phyloP scores from a whole-genome alignment of 2,329 filamentous ascomycete genomes.

The Diaporthe citriasiana region DNA sequence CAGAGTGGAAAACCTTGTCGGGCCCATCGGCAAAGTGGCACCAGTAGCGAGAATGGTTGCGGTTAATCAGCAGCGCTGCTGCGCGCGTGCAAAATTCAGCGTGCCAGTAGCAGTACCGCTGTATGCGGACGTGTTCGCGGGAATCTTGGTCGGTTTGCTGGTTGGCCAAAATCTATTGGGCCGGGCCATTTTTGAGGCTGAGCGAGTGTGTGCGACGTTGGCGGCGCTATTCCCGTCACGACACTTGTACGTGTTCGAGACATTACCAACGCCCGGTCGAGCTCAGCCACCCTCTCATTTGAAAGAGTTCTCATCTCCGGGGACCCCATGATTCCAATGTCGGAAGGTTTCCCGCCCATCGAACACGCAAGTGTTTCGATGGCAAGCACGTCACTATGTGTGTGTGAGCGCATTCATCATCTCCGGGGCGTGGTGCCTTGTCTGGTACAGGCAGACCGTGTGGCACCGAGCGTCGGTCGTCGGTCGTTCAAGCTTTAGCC shows the following conservation, averaged over 20 bases:
- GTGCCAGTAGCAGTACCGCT: slow-evolving; percentile 12
- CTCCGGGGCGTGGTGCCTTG: neutral
- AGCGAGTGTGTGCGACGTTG: slow-evolving; percentile 29
- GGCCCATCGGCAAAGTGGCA: slow-evolving; percentile 19
- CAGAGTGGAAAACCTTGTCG: slow-evolving; percentile 17
- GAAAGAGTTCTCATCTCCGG: slow-evolving; percentile 23
- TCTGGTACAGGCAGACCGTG: neutral
- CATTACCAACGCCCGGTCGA: slow-evolving; percentile 1
- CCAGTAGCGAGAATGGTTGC: slow-evolving; percentile 3
- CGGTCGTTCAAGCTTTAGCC: slow-evolving; percentile 33
- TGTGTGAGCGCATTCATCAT: neutral
- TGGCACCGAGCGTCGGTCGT: slow-evolving; percentile 23
- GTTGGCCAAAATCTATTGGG: slow-evolving; percentile 31
- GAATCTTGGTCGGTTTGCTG: slow-evolving; percentile 7
- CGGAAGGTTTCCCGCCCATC: neutral
- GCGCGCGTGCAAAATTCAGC: neutral
- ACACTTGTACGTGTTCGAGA: slow-evolving; percentile 24
- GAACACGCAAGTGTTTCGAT: neutral
- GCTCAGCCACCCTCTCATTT: slow-evolving; percentile 33
- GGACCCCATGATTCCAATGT: neutral
- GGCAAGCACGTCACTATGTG: slow-evolving; percentile 2
- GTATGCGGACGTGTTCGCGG: slow-evolving; percentile 11
- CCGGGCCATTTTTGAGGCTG: slow-evolving; percentile 36
- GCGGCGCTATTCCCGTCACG: slow-evolving; percentile 31
- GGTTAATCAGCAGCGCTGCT: neutral